Conservation (phyloP, 345 rosid genomes). For the Melastoma malabathricum region DNA sequence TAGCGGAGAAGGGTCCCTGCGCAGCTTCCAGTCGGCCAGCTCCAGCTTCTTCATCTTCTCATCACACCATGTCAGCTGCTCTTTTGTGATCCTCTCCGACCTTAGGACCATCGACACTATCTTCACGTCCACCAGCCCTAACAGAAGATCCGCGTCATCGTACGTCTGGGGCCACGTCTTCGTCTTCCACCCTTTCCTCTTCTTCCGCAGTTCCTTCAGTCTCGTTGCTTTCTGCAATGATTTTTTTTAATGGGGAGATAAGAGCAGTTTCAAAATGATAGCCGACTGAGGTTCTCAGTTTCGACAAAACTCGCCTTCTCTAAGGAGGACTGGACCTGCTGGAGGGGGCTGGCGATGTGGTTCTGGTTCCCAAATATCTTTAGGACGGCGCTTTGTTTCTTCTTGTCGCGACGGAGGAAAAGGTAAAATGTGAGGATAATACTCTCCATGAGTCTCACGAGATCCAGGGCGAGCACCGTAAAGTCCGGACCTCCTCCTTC, state of each 20-base stretch:
- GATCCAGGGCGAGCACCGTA: conserved; percentile 48
- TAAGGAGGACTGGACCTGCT: conserved; percentile 52
- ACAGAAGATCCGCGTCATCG: conserved; percentile 54
- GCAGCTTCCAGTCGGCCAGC: conserved; percentile 43
- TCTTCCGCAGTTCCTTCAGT: conserved; percentile 59
- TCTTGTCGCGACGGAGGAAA: conserved; percentile 80
- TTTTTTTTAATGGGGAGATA: not conserved
- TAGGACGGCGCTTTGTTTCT: conserved; percentile 30
- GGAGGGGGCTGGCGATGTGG: conserved; percentile 57
- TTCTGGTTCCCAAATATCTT: conserved; percentile 60
- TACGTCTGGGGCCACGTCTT: conserved; percentile 65
- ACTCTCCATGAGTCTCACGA: conserved; percentile 49
- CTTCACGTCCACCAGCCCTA: conserved; percentile 58
- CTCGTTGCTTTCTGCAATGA: conserved; percentile 50
- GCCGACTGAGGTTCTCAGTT: not conserved
- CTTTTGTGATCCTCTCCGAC: conserved; percentile 59
- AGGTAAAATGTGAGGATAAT: conserved; percentile 48
- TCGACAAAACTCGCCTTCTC: conserved; percentile 38
- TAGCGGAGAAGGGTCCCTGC: conserved; percentile 66
- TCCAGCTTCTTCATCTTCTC: conserved; percentile 83
- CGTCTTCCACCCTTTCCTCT: conserved; percentile 62
- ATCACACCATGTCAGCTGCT: conserved; percentile 85
- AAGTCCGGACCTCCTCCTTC: conserved; percentile 39
- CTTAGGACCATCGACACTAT: conserved; percentile 53
- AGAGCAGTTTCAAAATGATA: not conserved